Base-by-base conservation (phyloP, 164 flowering plant genomes). In the Kingdonia uniflora region DNA sequence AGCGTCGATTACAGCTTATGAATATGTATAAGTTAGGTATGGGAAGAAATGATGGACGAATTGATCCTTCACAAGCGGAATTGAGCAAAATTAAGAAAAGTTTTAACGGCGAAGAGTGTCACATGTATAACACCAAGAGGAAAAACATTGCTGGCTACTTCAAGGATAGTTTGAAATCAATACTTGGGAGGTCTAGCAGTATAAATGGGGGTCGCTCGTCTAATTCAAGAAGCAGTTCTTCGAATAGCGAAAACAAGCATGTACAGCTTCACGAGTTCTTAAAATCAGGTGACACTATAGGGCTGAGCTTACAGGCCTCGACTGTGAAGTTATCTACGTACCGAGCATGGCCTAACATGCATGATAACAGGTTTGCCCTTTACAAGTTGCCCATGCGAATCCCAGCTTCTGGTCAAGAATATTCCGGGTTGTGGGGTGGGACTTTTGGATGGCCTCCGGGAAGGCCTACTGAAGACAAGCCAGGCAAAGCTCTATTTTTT, bases 391-490 rank as follows among this genome's bases (percentile, higher is more conserved):
- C 95, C 20, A 29, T 71, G 57, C 66, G 59, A 42, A 63, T 50
- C 7, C 80, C 89, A 11, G 52, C 24, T n/a, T 46, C 72, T 1
- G 82, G 71, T 21, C 77, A 76, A 46, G 95, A 82, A 46, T 81
- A 74, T 65, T 85, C 87, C 25, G 95, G 97, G 59, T 52, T 87
- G 23, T 87, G 95, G 95, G 97, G 91, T 55, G 97, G 94, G 2
- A 77, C 94, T 19, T 87, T 90, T 67, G 95, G 97, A 19, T 90
- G 95, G 97, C 95, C 95, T 44, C 95, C 94, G 1, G 95, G 95
- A 20, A 76, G 49, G 61, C 76, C 78, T 25, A 62, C 80, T 14
- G 82, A 82, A 62, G 95, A 87, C 71, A 87, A 82, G 64, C 84
- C 88, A 15, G 96, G 89, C 51, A 90, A 83, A 63, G 97, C 97